Evolutionary conservation across 139 green algal species (phyloP), one percentile per base, ranked within the genome.

Genomic region (Chlorella sp.): DNA sequence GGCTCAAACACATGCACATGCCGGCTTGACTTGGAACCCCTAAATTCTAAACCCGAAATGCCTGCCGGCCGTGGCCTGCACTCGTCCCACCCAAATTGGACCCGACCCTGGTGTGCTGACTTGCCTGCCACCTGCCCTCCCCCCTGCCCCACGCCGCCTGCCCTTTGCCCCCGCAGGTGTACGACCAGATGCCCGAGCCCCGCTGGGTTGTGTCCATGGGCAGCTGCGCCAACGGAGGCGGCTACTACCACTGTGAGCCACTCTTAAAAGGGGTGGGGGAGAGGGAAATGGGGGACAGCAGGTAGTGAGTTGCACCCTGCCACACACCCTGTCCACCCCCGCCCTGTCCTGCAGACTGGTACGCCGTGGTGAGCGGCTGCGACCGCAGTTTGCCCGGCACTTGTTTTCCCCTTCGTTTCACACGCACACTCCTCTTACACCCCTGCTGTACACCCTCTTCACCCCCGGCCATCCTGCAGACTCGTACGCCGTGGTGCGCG

Each of bases 161-260:
- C 69, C 28, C 21, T n/a, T 22, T 0, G 3, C 71, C 32, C 71
- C 30, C 71, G 12, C 80, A 69, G 42, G 96, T 98, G 32, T 98
- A 98, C 84, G 96, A 98, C 86, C 94, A 96, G 94, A 99, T 99
- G 97, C 97, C 97, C 2, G 97, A 99, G 91, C 97, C 97, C 14
- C 94, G 97, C 60, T 99, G 97, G 97, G 97, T 99, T 28, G 93
- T 99, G 48, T 98, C 96, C 89, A 99, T 99, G 97, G 97, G 97
- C 68, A 89, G 93, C 80, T 99, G 97, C 86, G 97, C 97, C 30
- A 99, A 99, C 88, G 97, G 97, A 21, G 97, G 97, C 57, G 97
- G 97, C 68, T 99, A 99, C 95, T 99, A 99, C 92, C 97, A 99
- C 94, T 91, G 84, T 88, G 84, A 88, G 84, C 30, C 0, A 7